Evolutionary conservation across 768 basidiomycete genomes (phyloP).

Genomic region (Termitomyces sp.): DNA sequence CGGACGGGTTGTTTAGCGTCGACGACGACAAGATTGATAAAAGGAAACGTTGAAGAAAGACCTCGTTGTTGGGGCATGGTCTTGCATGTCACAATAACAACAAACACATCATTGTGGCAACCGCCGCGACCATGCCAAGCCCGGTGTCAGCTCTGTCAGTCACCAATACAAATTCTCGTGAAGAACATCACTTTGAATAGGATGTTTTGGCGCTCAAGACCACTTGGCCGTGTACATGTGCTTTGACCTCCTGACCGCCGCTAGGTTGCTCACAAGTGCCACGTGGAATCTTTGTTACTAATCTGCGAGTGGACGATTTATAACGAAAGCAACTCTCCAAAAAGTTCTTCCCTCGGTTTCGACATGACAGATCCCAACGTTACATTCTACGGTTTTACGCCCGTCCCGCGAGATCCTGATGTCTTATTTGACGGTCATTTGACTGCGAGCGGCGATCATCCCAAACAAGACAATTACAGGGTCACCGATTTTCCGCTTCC

Average conservation of each 20-base stretch:
- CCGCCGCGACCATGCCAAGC: background rate
- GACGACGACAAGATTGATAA: constrained; percentile 28
- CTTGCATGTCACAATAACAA: constrained; percentile 25
- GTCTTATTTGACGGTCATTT: constrained; percentile 44
- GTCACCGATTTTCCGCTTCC: constrained; percentile 41
- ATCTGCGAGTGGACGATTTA: background rate
- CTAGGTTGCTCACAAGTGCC: background rate
- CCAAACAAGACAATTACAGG: constrained; percentile 37
- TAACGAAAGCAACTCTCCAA: background rate
- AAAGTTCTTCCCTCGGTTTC: background rate
- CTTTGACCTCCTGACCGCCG: background rate
- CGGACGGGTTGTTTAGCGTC: constrained; percentile 43
- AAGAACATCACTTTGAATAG: background rate
- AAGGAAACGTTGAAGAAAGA: constrained; percentile 17
- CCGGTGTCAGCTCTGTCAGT: constrained; percentile 3
- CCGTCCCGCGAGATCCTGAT: constrained; percentile 46
- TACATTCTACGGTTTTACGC: constrained; percentile 43
- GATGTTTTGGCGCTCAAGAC: no score
- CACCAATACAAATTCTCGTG: background rate
- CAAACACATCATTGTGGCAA: constrained; percentile 28
- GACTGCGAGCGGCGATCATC: constrained; percentile 36
- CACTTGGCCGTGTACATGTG: background rate
- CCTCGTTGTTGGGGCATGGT: constrained; percentile 15
- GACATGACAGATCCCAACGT: constrained; percentile 23
- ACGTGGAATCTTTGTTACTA: background rate